A percentile compares a stretch with the other conserved stretches of the same genome.
phyloP scores from a whole-genome alignment of 2,329 filamentous ascomycete species.

The Curvularia sp. region DNA sequence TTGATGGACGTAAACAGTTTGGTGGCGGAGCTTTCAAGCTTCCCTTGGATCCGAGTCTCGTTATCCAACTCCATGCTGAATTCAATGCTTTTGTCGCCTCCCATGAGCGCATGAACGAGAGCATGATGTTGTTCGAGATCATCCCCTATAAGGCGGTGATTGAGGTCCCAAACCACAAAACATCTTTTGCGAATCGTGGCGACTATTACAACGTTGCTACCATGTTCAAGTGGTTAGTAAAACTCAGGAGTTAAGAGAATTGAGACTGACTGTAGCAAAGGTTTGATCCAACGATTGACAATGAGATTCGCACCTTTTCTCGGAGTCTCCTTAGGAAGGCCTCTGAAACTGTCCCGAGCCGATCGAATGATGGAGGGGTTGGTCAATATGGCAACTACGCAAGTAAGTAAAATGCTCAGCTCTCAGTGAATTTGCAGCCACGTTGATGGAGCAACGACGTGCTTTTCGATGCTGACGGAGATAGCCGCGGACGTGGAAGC shows the following conservation, averaged over 20 bases:
- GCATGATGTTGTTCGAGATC: slow-evolving; percentile 41
- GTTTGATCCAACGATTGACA: slow-evolving; percentile 38
- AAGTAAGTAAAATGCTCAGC: slow-evolving; percentile 17
- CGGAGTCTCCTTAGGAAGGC: slow-evolving; percentile 37
- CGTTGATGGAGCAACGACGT: background rate
- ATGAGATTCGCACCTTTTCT: slow-evolving; percentile 37
- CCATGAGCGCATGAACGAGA: slow-evolving; percentile 35
- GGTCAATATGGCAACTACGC: slow-evolving; percentile 46
- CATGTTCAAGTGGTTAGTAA: slow-evolving; percentile 41
- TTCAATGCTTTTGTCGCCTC: slow-evolving; percentile 37
- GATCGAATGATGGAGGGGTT: slow-evolving; percentile 36
- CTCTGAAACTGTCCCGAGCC: slow-evolving; percentile 26
- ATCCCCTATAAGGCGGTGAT: slow-evolving; percentile 39
- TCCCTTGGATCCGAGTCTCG: slow-evolving; percentile 39
- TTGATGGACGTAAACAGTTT: slow-evolving; percentile 51
- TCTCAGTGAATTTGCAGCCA: background rate
- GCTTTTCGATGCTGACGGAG: background rate
- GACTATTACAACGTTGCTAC: slow-evolving; percentile 48
- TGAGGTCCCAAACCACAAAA: slow-evolving; percentile 34
- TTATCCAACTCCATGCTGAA: slow-evolving; percentile 35
- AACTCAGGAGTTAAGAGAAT: background rate
- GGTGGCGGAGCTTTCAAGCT: slow-evolving; percentile 48
- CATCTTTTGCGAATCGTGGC: slow-evolving; percentile 40
- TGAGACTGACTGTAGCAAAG: slow-evolving; percentile 17
- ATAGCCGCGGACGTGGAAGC: slow-evolving; percentile 37